Conservation (phyloP, 2,329 filamentous ascomycete genomes). For the Aspergillus spinulosporus region DNA sequence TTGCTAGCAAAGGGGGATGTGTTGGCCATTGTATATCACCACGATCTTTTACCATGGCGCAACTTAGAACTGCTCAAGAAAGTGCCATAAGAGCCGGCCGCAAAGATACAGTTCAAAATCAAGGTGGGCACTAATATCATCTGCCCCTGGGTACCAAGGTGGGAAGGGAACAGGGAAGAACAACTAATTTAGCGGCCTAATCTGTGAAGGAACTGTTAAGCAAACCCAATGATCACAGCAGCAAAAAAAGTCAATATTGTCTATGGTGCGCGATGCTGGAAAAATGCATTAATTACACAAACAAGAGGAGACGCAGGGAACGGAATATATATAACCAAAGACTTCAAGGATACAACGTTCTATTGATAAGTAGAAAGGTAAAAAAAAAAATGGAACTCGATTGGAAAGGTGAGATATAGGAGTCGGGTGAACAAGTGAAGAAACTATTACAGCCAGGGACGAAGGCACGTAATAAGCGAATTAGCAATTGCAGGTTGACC, state of each 20-base stretch:
- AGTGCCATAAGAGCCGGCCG: no score
- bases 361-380: constrained; percentile 5
- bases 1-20: neutral
- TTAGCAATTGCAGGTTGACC: constrained; percentile 11
- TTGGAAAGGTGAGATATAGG: neutral
- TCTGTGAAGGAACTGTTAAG: no score
- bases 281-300: constrained; percentile 11
- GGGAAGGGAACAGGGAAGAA: no score
- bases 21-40: no score
- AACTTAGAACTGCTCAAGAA: no score
- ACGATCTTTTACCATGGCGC: no score
- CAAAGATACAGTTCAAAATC: no score
- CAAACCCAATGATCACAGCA: neutral
- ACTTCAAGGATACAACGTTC: neutral
- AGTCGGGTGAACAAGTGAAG: constrained; percentile 11
- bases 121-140: no score
- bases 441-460: constrained; percentile 4
- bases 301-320: constrained; percentile 13
- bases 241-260: constrained; percentile 5
- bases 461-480: constrained; percentile 11
- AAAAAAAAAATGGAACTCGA: no score
- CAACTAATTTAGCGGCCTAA: no score
- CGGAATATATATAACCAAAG: constrained; percentile 2
- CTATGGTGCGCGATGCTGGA: constrained; percentile 13
- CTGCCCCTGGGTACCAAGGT: no score